A percentile compares a stretch with the other conserved stretches of the same genome.
phyloP scores from a whole-genome alignment of 2,329 filamentous ascomycete genomes.

The Tolypocladium tundrense region DNA sequence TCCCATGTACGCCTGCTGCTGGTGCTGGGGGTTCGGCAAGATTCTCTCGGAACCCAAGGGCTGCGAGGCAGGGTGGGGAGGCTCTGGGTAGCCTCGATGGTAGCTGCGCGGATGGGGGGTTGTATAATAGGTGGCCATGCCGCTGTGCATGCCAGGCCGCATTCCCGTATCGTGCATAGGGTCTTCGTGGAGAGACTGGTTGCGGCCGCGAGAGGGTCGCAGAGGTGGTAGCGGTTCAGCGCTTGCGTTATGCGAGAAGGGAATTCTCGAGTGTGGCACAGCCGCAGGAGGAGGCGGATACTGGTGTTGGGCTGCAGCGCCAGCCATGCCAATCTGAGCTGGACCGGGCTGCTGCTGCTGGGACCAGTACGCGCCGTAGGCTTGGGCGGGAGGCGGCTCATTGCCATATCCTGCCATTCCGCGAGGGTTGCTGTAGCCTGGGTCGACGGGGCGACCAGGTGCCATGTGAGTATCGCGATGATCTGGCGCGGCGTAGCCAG shows the following conservation, averaged over 20 bases:
- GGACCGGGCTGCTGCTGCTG: constrained; percentile 11
- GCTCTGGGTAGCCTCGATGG: constrained; percentile 19
- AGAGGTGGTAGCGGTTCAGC: constrained; percentile 27
- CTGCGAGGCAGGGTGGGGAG: constrained; percentile 17
- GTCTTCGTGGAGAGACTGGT: constrained; percentile 23
- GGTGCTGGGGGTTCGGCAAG: constrained; percentile 20
- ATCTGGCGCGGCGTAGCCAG: constrained; percentile 17
- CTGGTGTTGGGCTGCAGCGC: constrained; percentile 9
- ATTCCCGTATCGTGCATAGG: constrained; percentile 19
- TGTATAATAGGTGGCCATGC: constrained; percentile 20
- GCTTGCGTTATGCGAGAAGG: constrained; percentile 23
- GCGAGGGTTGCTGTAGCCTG: constrained; percentile 17
- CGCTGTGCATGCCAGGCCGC: constrained; percentile 15
- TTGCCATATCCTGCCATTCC: constrained; percentile 20
- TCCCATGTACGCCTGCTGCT: constrained; percentile 17
- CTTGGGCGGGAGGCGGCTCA: constrained; percentile 10
- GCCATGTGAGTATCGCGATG: constrained; percentile 18
- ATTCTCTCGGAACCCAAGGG: constrained; percentile 20
- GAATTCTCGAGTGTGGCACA: constrained; percentile 17
- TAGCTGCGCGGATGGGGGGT: constrained; percentile 17
- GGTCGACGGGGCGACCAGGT: constrained; percentile 19
- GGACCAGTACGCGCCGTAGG: constrained; percentile 23
- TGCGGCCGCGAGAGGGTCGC: constrained; percentile 24
- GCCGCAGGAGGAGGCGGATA: constrained; percentile 13
- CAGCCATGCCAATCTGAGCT: background rate